Base-by-base conservation (phyloP, 1,284 basidiomycete genomes). In the Fomitopsis pinicola region DNA sequence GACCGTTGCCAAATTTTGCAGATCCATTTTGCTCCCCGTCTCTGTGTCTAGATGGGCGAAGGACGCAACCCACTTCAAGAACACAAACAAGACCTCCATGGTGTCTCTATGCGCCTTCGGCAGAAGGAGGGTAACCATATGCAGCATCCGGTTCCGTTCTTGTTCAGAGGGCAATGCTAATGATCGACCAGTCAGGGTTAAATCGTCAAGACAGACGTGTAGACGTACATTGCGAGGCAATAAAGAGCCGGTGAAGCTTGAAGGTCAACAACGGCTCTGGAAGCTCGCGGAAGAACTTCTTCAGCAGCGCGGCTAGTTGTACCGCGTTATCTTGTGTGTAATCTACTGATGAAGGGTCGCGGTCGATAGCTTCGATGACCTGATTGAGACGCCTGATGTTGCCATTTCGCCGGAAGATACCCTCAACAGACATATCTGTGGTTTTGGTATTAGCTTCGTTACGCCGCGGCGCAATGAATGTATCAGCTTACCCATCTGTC, bases 31-130 rank as follows among this genome's bases (percentile, higher is more conserved):
- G 79, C 93, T 96, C 42, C 97, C 97, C 0, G 97, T 98, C 74
- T 97, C 95, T 71, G 97, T 96, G 72, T 99, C 97, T 77, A 97
- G 87, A 76, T 99, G 96, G 52, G 97, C 95, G 75, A 99, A 99
- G 5, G 95, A 97, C 5, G 97, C 97, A 2, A 99, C 97, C 97
- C 97, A 99, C 75, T 97, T 97, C 67, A 99, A 82, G 79, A 99
- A 99, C 19, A 98, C 95, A 72, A 98, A 98, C 50, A 99, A 79
- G 54, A 98, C 95, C 76, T 99, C 97, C 86, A 98, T 88, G 30
- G 96, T 98, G 75, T 99, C 97, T 64, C 97, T 88, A 73, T 99
- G 95, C 60, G 87, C 85, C 76, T 94, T 95, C 15, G 97, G 97
- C 68, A 99, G 80, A 3, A 99, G 80, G 61, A 97, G 81, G 53